Evolutionary conservation across 805 yeast species (phyloP).

Genomic region (Metschnikowia lachancei): DNA sequence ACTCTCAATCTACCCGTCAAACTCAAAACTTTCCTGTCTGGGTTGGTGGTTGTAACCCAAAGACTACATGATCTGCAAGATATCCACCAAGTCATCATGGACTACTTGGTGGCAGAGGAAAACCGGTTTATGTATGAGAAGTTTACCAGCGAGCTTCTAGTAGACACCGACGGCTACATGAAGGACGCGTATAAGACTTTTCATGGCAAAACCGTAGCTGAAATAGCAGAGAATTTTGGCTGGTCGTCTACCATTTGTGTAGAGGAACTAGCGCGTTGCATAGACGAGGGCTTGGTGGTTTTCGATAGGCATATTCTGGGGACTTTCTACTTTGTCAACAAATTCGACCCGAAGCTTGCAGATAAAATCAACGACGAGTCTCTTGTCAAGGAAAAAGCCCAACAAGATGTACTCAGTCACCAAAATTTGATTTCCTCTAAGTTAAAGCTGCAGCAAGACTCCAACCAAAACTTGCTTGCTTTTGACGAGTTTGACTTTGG

Average conservation of each 20-base stretch:
- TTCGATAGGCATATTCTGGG: constrained; percentile 72
- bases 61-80: constrained; percentile 25
- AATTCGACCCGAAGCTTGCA: constrained; percentile 11
- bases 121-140: constrained; percentile 25
- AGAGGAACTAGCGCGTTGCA: constrained; percentile 61
- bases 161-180: constrained; percentile 17
- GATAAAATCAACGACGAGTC: constrained; percentile 10
- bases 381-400: constrained; percentile 6
- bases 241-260: constrained; percentile 67
- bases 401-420: constrained; percentile 10
- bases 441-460: constrained; percentile 7
- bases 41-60: constrained; percentile 33
- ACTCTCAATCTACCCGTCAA: constrained; percentile 56
- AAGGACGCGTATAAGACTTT: constrained; percentile 22
- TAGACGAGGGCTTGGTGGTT: constrained; percentile 55
- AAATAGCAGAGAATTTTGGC: constrained; percentile 48
- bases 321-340: constrained; percentile 57
- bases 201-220: constrained; percentile 38
- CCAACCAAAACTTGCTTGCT: constrained; percentile 8
- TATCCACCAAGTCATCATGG: constrained; percentile 23
- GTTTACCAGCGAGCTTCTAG: constrained; percentile 24
- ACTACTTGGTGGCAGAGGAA: constrained; percentile 26
- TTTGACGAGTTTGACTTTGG: constrained; percentile 15
- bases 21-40: constrained; percentile 35
- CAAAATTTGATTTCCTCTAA: constrained; percentile 12